Evolutionary conservation across 768 basidiomycete species (phyloP).

Genomic region (Hypsizygus marmoreus): DNA sequence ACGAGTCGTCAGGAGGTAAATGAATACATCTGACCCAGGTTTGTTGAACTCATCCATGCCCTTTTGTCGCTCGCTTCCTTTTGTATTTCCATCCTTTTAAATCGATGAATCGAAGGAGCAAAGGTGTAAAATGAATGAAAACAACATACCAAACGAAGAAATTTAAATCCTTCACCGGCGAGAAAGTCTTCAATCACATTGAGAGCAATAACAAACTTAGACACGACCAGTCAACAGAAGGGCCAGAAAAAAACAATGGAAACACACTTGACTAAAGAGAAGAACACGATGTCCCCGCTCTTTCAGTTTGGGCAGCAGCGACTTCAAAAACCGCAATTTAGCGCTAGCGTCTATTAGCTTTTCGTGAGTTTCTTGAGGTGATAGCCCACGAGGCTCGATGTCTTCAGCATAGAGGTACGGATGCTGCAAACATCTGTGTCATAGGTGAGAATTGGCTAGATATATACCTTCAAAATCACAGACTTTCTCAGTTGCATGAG

Average conservation of each 20-base stretch:
- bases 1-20: slow-evolving; percentile 89
- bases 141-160: slow-evolving; percentile 66
- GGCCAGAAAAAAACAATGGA: background rate
- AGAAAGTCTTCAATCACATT: slow-evolving; percentile 90
- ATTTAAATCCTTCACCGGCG: slow-evolving; percentile 76
- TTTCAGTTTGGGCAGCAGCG: slow-evolving; percentile 80
- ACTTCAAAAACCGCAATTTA: slow-evolving; percentile 80
- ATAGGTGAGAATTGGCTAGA: slow-evolving; percentile 2
- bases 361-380: slow-evolving; percentile 64
- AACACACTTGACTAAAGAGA: slow-evolving; percentile 84
- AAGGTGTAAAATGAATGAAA: slow-evolving; percentile 3
- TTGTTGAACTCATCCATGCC: slow-evolving; percentile 95
- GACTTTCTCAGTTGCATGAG: slow-evolving; percentile 89
- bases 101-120: slow-evolving; percentile 3
- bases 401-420: slow-evolving; percentile 82
- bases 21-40: slow-evolving; percentile 82
- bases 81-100: slow-evolving; percentile 84
- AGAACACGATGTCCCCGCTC: slow-evolving; percentile 86
- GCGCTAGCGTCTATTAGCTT: slow-evolving; percentile 82
- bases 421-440: slow-evolving; percentile 80
- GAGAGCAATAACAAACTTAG: slow-evolving; percentile 84
- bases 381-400: slow-evolving; percentile 72
- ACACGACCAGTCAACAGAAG: slow-evolving; percentile 2
- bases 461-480: slow-evolving; percentile 23
- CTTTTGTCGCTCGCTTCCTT: slow-evolving; percentile 83